Evolutionary conservation across 1,284 basidiomycete genomes (phyloP), one percentile per base, ranked within the genome.

Genomic region (Marasmius sp.): DNA sequence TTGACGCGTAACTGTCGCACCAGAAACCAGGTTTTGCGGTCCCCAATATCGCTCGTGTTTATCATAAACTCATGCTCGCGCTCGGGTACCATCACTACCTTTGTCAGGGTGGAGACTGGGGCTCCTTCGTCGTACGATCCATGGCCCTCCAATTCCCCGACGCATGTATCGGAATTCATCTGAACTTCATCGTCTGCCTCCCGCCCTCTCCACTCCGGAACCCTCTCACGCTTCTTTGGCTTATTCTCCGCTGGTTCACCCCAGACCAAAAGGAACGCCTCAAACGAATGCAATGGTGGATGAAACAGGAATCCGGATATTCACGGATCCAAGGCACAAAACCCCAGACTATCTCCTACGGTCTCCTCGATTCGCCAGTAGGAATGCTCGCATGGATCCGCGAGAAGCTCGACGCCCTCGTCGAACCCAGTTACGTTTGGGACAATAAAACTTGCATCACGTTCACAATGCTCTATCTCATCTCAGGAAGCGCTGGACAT

Each of bases 21-120:
- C n/a, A 73, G 70, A 65, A 66, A 16, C 61, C 72, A 36, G 70
- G 68, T 3, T 72, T 73, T 50, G 61, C 58, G 2, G 34, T 73
- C 18, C 57, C 63, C 9, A 64, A 64, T 11, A 69, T 72, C 48
- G 69, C 67, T 9, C 62, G 64, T 7, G 62, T 72, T 54, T 72
- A 72, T 63, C 69, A 80, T 54, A 79, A 78, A 58, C 66, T 81
- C 33, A 81, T 81, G 80, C 58, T 74, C 3, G 67, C 71, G 0
- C 65, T 82, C 41, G 79, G 80, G 1, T 82, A 81, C 63, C 56
- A 63, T 22, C 65, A 50, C 53, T 72, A 72, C 72, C 71, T 81
- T 27, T 76, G 75, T 1, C 81, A 82, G 69, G 81, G 79, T 3
- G 81, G 81, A 6, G 81, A 83, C 65, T 79, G 77, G 74, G 81